Base-by-base conservation (phyloP, 2,329 filamentous ascomycete species). In the Metarhizium anisopliae region DNA sequence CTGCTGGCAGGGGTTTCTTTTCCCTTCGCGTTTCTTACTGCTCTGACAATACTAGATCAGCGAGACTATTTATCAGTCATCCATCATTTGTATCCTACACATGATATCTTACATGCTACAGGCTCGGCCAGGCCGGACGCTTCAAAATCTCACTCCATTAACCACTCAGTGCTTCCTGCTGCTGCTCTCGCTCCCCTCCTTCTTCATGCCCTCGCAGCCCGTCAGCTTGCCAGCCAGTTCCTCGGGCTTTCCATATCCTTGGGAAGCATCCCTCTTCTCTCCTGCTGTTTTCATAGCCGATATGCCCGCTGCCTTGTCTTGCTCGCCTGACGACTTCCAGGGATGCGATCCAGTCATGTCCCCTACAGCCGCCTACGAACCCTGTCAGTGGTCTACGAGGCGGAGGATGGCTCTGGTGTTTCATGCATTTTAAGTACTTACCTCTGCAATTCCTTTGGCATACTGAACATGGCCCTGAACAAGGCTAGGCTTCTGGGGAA, bases 151-250 rank as follows among this genome's bases (percentile, higher is more conserved):
- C n/a, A 20, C 18, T 16, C 6, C 40, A 6, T 4, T 11, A 16
- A 6, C n/a, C n/a, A 8, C 63, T 45, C 61, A 62, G 35, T 65
- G 62, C 55, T 70, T 65, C 59, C 67, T 70, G 55, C 68, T 70
- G 55, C 68, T 70, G 63, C 80, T 84, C 18, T 73, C 76, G 14
- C 71, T 74, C 0, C 84, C 84, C 67, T 87, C 84, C 55, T 77
- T 76, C 68, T 80, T 72, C 86, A 89, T 89, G 0, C 86, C 86
- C 68, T 86, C 82, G 60, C 86, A 89, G 0, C 86, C 85, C 0
- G 82, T 78, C 0, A 79, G 69, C 64, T 80, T 81, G 6, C 86
- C 86, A 0, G 83, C 80, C 51, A 84, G 65, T 72, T 88, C 81
- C 67, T 90, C 86, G 2, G 76, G 75, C 63, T 79, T 82, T 40